Evolutionary conservation across 2,329 filamentous ascomycete genomes (phyloP).

Genomic region (Trichophyton verrucosum): DNA sequence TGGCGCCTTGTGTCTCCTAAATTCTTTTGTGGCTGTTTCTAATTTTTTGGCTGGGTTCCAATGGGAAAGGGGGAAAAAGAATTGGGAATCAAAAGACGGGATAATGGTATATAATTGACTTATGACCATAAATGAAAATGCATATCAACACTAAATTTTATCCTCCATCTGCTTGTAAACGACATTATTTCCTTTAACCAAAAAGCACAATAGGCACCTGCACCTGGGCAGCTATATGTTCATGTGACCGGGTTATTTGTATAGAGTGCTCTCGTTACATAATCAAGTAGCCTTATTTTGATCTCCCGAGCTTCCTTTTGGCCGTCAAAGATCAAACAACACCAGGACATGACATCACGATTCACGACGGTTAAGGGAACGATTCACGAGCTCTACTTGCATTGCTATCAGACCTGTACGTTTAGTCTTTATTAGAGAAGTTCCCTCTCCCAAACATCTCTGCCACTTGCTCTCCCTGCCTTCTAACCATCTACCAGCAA

Average conservation of each 20-base stretch:
- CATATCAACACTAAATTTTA: background rate
- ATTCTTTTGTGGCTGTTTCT: background rate
- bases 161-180: background rate
- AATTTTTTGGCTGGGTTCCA: background rate
- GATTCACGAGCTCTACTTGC: background rate
- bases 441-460: background rate
- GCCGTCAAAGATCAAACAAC: background rate
- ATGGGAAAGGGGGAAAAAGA: background rate
- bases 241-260: background rate
- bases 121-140: constrained; percentile 4
- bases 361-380: background rate
- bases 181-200: background rate
- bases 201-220: too few species aligned
- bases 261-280: background rate
- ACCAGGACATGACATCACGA: background rate
- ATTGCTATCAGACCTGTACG: background rate
- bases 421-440: background rate
- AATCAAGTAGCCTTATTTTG: background rate
- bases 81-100: constrained; percentile 2
- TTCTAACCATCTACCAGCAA: background rate
- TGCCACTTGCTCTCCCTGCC: background rate
- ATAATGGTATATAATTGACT: constrained; percentile 2
- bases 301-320: background rate
- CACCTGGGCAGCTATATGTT: background rate
- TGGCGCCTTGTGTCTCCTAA: background rate